Conservation (phyloP, 1,284 basidiomycete genomes). For the Moesziomyces globuligerus region DNA sequence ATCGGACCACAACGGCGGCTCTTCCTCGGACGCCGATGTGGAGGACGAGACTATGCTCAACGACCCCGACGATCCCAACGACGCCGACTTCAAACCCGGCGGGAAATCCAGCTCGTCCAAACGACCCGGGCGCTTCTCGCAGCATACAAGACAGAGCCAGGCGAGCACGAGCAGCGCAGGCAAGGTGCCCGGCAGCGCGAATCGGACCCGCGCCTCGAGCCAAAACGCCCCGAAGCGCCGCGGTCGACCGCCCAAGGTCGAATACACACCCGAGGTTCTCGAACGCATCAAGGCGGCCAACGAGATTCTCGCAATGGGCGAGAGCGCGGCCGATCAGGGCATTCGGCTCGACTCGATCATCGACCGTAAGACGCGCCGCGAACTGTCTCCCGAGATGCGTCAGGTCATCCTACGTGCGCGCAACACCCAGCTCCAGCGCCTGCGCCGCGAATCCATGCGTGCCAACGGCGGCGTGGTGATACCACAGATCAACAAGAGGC, state of each 20-base stretch:
- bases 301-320: conserved; percentile 12
- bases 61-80: conserved; percentile 28
- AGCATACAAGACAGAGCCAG: background rate
- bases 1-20: conserved; percentile 13
- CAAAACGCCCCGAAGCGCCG: conserved; percentile 9
- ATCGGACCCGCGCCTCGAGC: background rate
- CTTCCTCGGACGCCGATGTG: conserved; percentile 15
- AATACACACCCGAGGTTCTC: conserved; percentile 14
- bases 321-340: background rate
- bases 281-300: conserved; percentile 24
- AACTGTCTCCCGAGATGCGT: conserved; percentile 20
- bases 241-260: conserved; percentile 16
- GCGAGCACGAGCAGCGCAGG: conserved; percentile 11
- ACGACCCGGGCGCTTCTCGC: conserved; percentile 4
- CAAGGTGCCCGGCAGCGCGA: conserved; percentile 20
- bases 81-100: conserved; percentile 25
- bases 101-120: background rate
- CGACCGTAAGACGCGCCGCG: conserved; percentile 5
- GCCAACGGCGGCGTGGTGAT: no score
- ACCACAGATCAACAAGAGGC: no score
- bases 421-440: conserved; percentile 22
- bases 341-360: conserved; percentile 11
- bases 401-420: conserved; percentile 3
- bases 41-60: conserved; percentile 4
- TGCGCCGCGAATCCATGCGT: conserved; percentile 3